Evolutionary conservation across 441 rosid genomes (phyloP).

Genomic region (Euphorbia schlechtendalii): DNA sequence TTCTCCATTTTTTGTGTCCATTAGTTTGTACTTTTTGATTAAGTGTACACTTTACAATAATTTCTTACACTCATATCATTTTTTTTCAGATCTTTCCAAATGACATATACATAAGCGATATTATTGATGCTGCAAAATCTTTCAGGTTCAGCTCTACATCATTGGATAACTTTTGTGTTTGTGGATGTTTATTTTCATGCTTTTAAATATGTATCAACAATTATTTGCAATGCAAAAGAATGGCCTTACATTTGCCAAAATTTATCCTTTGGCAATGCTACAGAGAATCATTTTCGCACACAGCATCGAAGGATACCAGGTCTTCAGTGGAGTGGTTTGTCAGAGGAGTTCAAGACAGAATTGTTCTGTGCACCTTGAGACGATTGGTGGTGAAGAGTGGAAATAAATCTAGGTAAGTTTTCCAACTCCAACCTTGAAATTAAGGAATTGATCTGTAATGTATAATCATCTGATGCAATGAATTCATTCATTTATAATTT

Average conservation of each 20-base stretch:
- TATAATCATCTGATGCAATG: neutral
- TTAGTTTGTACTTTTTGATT: slow-evolving; percentile 3
- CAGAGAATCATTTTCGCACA: slow-evolving; percentile 49
- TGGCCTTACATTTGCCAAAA: slow-evolving; percentile 10
- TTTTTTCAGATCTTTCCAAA: slow-evolving; percentile 72
- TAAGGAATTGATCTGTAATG: slow-evolving; percentile 10
- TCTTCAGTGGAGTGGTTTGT: slow-evolving; percentile 70
- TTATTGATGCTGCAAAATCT: slow-evolving; percentile 65
- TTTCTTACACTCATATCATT: slow-evolving; percentile 12
- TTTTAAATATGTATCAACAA: neutral
- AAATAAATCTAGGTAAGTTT: slow-evolving; percentile 51
- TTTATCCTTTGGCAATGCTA: slow-evolving; percentile 15
- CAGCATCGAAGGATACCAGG: slow-evolving; percentile 35
- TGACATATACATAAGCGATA: slow-evolving; percentile 69
- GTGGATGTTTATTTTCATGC: neutral
- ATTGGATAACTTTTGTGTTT: slow-evolving; percentile 12
- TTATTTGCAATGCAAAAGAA: neutral
- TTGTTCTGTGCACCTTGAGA: slow-evolving; percentile 58
- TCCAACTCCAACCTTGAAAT: slow-evolving; percentile 7
- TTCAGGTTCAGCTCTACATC: slow-evolving; percentile 49
- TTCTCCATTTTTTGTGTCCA: neutral
- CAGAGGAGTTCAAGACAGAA: slow-evolving; percentile 61
- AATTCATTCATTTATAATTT: neutral
- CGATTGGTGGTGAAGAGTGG: slow-evolving; percentile 42
- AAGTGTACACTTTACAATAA: neutral